Percentiles rank a stretch among this genome's conserved stretches.
These are phyloP conservation scores for Nitzschia palea DNA, from an alignment of 108 stramenopile species.

Conservation along the genomic window DNA sequence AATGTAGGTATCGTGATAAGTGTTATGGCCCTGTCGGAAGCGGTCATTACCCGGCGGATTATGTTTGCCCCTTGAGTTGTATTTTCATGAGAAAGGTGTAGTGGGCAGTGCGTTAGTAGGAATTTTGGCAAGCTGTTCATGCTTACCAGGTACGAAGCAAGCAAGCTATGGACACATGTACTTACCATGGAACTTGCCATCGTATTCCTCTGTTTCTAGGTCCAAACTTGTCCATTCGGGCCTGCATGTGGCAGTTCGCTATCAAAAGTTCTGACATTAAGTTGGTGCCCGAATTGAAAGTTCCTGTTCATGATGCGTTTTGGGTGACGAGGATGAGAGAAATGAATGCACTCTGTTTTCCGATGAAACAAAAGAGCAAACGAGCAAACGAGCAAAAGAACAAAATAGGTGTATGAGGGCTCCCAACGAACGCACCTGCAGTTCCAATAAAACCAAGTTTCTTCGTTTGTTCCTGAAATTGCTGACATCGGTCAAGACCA, in stretches of 20 bases:
- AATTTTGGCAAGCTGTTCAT: no score
- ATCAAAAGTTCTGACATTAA: conserved; percentile 67
- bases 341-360: no score
- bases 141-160: not conserved
- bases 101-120: not conserved
- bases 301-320: no score
- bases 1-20: conserved; percentile 37
- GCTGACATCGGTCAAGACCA: conserved; percentile 38
- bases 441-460: not conserved
- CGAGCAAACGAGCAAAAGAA: no score
- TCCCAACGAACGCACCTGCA: conserved; percentile 14
- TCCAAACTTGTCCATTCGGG: conserved; percentile 43
- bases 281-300: conserved; percentile 87
- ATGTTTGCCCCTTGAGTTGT: conserved; percentile 84
- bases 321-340: no score
- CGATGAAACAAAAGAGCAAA: no score
- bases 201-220: conserved; percentile 37
- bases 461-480: conserved; percentile 24
- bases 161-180: not conserved
- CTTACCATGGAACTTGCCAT: conserved; percentile 54
- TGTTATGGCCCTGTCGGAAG: conserved; percentile 44
- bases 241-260: conserved; percentile 54
- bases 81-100: no score
- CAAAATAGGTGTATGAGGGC: no score
- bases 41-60: conserved; percentile 60